Evolutionary conservation across 2,329 filamentous ascomycete genomes (phyloP), one percentile per base, ranked within the genome.

Genomic region (Epichloe scottii): DNA sequence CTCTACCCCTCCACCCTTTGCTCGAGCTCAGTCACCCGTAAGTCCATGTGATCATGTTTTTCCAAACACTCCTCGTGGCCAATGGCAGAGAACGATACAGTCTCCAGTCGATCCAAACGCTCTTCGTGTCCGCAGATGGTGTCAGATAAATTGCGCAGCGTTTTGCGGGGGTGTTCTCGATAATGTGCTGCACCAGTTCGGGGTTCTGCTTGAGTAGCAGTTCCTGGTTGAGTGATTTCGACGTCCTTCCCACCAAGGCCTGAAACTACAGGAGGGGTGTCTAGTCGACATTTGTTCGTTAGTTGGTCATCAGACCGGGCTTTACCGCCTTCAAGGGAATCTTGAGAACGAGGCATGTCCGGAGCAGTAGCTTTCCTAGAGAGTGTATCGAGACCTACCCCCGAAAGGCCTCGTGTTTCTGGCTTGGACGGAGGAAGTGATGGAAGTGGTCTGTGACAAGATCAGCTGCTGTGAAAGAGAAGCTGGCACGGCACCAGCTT

Each of bases 31-130:
- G 80, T 76, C 7, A 89, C 71, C 21, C 85, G 78, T 8, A 81
- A 73, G 56, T 89, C 86, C 43, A 79, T 64, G 46, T 79, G 68
- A 35, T 89, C 85, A 58, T 86, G 76, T 50, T 77, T 80, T 19
- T 87, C 83, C 17, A 81, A 71, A 46, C 86, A 78, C 38, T 86
- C 82, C 21, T 89, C 85, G 46, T 85, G 76, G n/a, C 76, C 75
- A 17, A 75, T 72, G 42, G 78, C 74, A 23, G 80, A 79, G 59
- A 89, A 87, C 0, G 84, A 89, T 1, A 77, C 71, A 48, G 76
- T 86, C 65, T 91, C 87, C 5, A 90, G 71, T 51, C 73, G 70
- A 46, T 87, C 82, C 12, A 91, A 64, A 2, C 87, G 81, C 49
- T 77, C 73, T 38, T 80, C 79, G 53, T 89, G 78, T 17, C 76